Evolutionary conservation across 805 yeast genomes (phyloP).

Genomic region (Metschnikowia baotianmanensis): DNA sequence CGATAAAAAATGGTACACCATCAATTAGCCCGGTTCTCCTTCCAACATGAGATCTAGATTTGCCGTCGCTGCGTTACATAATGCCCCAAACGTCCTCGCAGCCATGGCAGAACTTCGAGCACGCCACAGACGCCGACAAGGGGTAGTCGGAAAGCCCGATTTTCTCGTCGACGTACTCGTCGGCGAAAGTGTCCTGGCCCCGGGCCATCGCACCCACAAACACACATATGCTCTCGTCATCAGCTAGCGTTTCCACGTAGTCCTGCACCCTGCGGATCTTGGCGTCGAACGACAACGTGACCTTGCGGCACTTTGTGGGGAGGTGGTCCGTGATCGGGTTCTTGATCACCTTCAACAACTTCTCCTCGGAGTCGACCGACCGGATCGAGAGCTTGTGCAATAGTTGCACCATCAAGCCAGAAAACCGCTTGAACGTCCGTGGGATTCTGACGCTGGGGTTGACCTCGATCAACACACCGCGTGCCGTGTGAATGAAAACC

Average conservation of each 20-base stretch:
- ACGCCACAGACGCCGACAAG: constrained; percentile 94
- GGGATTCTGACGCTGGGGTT: constrained; percentile 97
- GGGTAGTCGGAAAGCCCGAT: constrained; percentile 95
- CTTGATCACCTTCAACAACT: constrained; percentile 87
- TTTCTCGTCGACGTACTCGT: constrained; percentile 94
- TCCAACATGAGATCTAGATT: too few species aligned
- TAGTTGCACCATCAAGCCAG: constrained; percentile 96
- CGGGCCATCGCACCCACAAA: constrained; percentile 99
- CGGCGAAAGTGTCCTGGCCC: constrained; percentile 96
- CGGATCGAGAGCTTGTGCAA: constrained; percentile 90
- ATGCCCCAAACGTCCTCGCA: constrained; percentile 98
- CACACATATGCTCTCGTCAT: constrained; percentile 93
- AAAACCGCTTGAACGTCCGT: constrained; percentile 95
- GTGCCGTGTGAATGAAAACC: constrained; percentile 93
- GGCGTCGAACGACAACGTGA: constrained; percentile 91
- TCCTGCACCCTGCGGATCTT: constrained; percentile 85
- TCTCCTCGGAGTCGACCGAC: constrained; percentile 93
- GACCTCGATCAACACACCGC: constrained; percentile 92
- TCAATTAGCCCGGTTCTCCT: too few species aligned
- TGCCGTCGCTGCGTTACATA: too few species aligned
- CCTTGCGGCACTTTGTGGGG: constrained; percentile 92
- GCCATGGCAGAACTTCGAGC: constrained; percentile 97
- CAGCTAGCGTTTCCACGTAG: constrained; percentile 73
- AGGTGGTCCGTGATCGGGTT: constrained; percentile 96
- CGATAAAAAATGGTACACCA: too few species aligned